Base-by-base conservation (phyloP, 495 filamentous ascomycete species). In the Neurospora discreta region DNA sequence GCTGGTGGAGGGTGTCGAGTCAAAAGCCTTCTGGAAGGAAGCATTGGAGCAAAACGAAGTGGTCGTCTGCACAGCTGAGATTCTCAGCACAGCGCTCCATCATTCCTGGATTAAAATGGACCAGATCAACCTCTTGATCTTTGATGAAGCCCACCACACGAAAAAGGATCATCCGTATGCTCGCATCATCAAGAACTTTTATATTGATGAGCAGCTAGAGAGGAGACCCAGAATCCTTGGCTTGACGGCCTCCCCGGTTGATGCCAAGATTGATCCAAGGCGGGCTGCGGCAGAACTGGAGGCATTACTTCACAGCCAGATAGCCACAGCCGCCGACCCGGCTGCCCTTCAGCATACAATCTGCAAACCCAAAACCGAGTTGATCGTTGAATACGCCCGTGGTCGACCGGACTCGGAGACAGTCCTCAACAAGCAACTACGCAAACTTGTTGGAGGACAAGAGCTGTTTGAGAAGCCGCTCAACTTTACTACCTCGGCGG, bases 181-280 rank as follows among this genome's bases (percentile, higher is more conserved):
- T 33, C 86, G 92, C 38, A 97, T 99, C 71, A 92, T 98, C 77
- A 92, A 91, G 74, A 92, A 98, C 43, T 92, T 90, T 72, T 99
- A 98, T 75, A 77, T 81, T 40, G 80, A 83, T 18, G 30, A 71
- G 52, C 77, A 82, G 0, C 78, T 78, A 1, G 75, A 80, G 1
- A 83, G 80, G 23, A 85, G 89, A 3, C 96, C 95, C 16, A 90
- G 90, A 71, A 89, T 99, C 30, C 92, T 99, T 76, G 95, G 95
- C 20, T 97, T 99, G 95, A 99, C 95, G 10, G 95, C 95, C 18
- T 98, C 95, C 11, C 95, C 95, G 2, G 90, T 98, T n/a, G 95
- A 98, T 82, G 89, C 91, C 3, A 90, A 91, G 74, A 84, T 86
- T 0, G 88, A 95, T 75, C 86, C 92, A 33, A 81, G 87, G 26